Conservation (phyloP, 768 basidiomycete genomes). For the Suillus alpinus region DNA sequence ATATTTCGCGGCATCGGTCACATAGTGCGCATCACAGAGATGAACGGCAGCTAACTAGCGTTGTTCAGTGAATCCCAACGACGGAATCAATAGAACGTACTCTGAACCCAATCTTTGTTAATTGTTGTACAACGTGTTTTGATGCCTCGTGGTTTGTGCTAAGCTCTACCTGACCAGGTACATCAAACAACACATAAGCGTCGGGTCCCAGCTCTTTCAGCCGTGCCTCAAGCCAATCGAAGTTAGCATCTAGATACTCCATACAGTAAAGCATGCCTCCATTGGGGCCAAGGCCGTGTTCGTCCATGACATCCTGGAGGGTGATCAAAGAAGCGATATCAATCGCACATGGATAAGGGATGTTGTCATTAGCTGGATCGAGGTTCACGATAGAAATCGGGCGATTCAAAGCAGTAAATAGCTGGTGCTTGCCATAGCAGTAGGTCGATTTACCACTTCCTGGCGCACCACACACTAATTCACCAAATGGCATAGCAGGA, state of each 20-base stretch:
- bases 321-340: constrained; percentile 85
- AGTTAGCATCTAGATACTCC: constrained; percentile 95
- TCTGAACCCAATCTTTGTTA: constrained; percentile 77
- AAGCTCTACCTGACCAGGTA: constrained; percentile 96
- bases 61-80: constrained; percentile 4
- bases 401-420: constrained; percentile 81
- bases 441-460: constrained; percentile 89
- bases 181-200: constrained; percentile 89
- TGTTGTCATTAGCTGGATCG: constrained; percentile 89
- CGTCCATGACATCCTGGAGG: constrained; percentile 82
- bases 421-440: constrained; percentile 83
- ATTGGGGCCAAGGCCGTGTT: constrained; percentile 86
- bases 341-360: constrained; percentile 90
- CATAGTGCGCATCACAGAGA: constrained; percentile 95
- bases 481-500: constrained; percentile 75
- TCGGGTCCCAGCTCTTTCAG: constrained; percentile 65
- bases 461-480: constrained; percentile 82
- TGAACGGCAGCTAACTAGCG: constrained; percentile 87
- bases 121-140: constrained; percentile 68
- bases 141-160: constrained; percentile 94
- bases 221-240: constrained; percentile 79
- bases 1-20: constrained; percentile 95
- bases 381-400: constrained; percentile 92
- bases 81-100: constrained; percentile 49
- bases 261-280: constrained; percentile 96